Evolutionary conservation across 208 protist genomes (phyloP), one percentile per base, ranked within the genome.

Genomic region (Borovskyia barvae): DNA sequence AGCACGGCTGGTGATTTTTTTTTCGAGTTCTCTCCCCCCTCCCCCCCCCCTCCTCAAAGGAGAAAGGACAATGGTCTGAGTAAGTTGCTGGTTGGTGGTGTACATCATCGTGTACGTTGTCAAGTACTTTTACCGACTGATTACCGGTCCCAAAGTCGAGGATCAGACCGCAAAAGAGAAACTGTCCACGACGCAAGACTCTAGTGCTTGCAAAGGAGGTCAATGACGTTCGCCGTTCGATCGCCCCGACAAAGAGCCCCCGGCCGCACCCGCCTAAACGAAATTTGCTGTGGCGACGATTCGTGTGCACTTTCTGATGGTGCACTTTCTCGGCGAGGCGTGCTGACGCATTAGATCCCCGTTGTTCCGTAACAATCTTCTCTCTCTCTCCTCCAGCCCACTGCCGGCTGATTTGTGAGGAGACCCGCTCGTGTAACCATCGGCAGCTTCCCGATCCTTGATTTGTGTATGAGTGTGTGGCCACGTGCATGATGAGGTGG

Each of bases 71-170:
- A 74, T 74, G 66, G 66, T 74, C 33, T 74, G 66, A 74, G 66
- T 74, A 37, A 57, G 32, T 42, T 87, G 80, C 47, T 87, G 80
- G 76, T 36, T 87, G 46, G 72, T 83, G 48, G 75, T 83, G 35
- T 80, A 87, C 51, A 54, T 71, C 12, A 59, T 83, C 2, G 67
- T 66, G 52, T 66, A 65, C 41, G 35, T 77, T 11, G 55, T 60
- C 30, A 77, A 67, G 51, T 75, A 53, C 56, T 46, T 86, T 42
- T 70, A 70, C 54, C 4, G 39, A 36, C 39, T 61, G 24, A 45
- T 70, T 20, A 49, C 22, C 8, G 35, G 54, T 28, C 17, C 36
- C 17, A 48, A 24, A 11, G 32, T 70, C 39, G 47, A 54, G 26
- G 37, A 63, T 30, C 55, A 45, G 39, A 70, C 47, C 45, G 28